Evolutionary conservation across 2,329 filamentous ascomycete species (phyloP), one percentile per base, ranked within the genome.

Genomic region (Cytospora paraplurivora): DNA sequence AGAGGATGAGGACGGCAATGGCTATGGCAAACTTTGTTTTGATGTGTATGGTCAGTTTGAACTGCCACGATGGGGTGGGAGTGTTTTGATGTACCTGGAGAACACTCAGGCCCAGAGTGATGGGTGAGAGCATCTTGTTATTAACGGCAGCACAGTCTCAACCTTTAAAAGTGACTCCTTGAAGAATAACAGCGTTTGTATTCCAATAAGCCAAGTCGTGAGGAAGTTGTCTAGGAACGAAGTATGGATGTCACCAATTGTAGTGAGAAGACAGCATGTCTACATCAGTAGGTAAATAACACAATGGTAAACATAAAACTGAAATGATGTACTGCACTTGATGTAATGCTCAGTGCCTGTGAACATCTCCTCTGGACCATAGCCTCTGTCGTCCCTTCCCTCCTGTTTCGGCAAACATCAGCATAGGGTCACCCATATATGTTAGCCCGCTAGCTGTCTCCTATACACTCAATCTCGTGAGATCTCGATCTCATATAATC

Each of bases 101-200:
- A 19, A 32, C 37, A 27, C 58, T 50, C 12, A 60, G 37, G 19
- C 35, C 37, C 4, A 60, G 13, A 1, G 21, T 47, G 50, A 54
- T 27, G 50, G n/a, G 4, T 15, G 58, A 53, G 1, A 60, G 50
- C 58, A 60, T 60, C 50, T 47, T 47, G 50, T 27, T 54, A 17
- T 13, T n/a, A 13, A 7, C 27, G 27, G 12, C n/a, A 10, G 32
- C 5, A 8, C 11, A 35, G 32, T 27, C 44, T 59, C 19, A 13
- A 17, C 41, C 10, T n/a, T 17, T 51, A 19, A 37, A 8, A 10
- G 7, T 8, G 32, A 49, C 15, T 11, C 6, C 7, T 44, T 44
- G 15, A 27, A 27, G 4, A 4, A 27, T 27, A 27, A 27, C 4
- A 27, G 27, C 4, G 27, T 2, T 27, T 27, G 27, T 27, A 2